Evolutionary conservation across 1,284 basidiomycete genomes (phyloP).

Genomic region (Kwoniella shivajii): DNA sequence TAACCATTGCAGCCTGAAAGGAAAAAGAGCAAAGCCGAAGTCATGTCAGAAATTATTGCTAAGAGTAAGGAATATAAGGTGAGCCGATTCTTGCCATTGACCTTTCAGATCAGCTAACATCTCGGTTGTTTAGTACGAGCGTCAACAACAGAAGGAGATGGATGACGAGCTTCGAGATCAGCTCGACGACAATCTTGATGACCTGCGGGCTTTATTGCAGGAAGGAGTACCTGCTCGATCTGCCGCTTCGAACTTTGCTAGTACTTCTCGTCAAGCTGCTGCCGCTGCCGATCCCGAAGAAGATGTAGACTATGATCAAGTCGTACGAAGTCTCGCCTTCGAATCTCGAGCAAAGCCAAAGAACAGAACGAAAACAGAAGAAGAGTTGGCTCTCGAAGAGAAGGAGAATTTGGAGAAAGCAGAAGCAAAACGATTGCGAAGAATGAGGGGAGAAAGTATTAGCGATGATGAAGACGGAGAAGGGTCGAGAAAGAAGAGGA

Average conservation of each 20-base stretch:
- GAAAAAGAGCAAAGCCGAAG: constrained; percentile 91
- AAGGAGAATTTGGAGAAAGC: constrained; percentile 84
- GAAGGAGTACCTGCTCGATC: constrained; percentile 59
- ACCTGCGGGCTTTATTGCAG: constrained; percentile 76
- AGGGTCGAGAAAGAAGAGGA: constrained; percentile 38
- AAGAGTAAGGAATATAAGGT: constrained; percentile 97
- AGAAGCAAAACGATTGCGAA: constrained; percentile 73
- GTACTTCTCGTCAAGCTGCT: constrained; percentile 25
- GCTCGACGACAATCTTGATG: constrained; percentile 85
- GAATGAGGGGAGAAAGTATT: constrained; percentile 84
- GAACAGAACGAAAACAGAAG: constrained; percentile 94
- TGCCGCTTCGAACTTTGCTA: constrained; percentile 25
- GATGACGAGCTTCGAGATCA: constrained; percentile 85
- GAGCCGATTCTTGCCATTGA: constrained; percentile 10
- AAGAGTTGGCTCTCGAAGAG: constrained; percentile 86
- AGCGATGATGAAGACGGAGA: constrained; percentile 64
- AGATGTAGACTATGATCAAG: constrained; percentile 74
- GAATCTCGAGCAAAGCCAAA: constrained; percentile 93
- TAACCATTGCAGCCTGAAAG: constrained; percentile 63
- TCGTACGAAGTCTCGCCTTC: constrained; percentile 88
- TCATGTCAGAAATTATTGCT: constrained; percentile 97
- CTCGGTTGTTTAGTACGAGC: constrained; percentile 62
- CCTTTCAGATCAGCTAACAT: background rate
- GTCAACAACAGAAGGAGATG: constrained; percentile 83
- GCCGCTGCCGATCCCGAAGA: constrained; percentile 26